phyloP scores from a whole-genome alignment of 106 monocot species.

The Amphibolis antarctica region DNA sequence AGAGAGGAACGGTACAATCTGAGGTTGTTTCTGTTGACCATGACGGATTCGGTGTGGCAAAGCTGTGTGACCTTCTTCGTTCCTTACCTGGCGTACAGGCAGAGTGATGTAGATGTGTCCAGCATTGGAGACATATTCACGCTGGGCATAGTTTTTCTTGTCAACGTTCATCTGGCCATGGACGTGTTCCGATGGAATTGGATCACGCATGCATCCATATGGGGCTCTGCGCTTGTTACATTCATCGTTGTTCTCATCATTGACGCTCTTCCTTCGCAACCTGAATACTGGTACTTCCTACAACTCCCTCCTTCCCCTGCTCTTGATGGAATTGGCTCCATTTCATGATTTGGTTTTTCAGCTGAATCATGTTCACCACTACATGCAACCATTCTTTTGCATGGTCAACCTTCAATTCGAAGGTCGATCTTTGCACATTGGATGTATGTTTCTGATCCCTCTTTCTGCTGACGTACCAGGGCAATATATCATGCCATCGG shows the following conservation, averaged over 20 bases:
- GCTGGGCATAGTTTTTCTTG: slow-evolving; percentile 62
- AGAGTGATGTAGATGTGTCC: slow-evolving; percentile 48
- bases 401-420: too few species aligned
- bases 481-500: slow-evolving; percentile 70
- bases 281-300: slow-evolving; percentile 57
- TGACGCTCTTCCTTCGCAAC: slow-evolving; percentile 37
- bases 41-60: slow-evolving; percentile 82
- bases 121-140: slow-evolving; percentile 67
- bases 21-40: slow-evolving; percentile 46
- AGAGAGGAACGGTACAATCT: slow-evolving; percentile 82
- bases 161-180: slow-evolving; percentile 68
- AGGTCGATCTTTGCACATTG: too few species aligned
- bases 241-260: slow-evolving; percentile 44
- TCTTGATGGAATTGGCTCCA: not conserved
- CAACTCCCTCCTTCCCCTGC: not conserved
- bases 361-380: not conserved
- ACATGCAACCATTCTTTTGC: too few species aligned
- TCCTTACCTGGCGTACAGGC: slow-evolving; percentile 47
- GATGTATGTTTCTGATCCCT: not conserved
- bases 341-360: not conserved
- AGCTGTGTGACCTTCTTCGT: slow-evolving; percentile 59
- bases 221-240: slow-evolving; percentile 61
- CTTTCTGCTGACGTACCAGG: slow-evolving; percentile 33
- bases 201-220: slow-evolving; percentile 55
- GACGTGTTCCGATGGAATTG: slow-evolving; percentile 81